Conservation (phyloP, 495 filamentous ascomycete species). For the Podospora pseudocomata region DNA sequence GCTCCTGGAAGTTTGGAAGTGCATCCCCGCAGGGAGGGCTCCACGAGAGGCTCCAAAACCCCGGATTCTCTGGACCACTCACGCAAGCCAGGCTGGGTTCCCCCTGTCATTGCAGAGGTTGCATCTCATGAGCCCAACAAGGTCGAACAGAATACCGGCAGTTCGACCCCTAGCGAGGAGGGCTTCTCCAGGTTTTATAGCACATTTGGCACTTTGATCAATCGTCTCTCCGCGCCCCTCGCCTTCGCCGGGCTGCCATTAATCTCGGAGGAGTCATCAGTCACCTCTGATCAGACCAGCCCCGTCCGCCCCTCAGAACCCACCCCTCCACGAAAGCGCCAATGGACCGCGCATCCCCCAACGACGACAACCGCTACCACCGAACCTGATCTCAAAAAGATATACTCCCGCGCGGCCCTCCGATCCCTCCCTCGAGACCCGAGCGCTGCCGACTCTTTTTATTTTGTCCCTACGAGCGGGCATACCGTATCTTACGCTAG, state of each 20-base stretch:
- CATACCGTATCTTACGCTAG: conserved; percentile 86
- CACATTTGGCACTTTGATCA: conserved; percentile 79
- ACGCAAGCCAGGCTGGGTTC: conserved; percentile 44
- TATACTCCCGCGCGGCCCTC: conserved; percentile 79
- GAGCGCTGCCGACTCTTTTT: conserved; percentile 68
- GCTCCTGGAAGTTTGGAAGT: conserved; percentile 68
- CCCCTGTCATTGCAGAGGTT: conserved; percentile 34
- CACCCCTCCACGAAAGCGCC: conserved; percentile 38
- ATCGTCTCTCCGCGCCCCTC: conserved; percentile 76
- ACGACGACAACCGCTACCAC: conserved; percentile 31
- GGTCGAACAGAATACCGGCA: not conserved
- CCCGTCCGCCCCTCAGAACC: conserved; percentile 30
- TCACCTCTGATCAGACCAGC: conserved; percentile 12
- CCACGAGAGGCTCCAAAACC: conserved; percentile 36
- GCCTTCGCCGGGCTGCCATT: conserved; percentile 90
- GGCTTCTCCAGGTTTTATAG: conserved; percentile 86
- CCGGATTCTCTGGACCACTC: conserved; percentile 31
- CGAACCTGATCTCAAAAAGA: conserved; percentile 70
- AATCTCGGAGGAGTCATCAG: conserved; percentile 47
- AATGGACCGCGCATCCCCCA: conserved; percentile 24
- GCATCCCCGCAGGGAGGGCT: conserved; percentile 47
- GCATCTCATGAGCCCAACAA: conserved; percentile 19
- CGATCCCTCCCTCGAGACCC: conserved; percentile 52
- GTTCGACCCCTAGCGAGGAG: conserved; percentile 55
- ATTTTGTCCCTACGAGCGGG: conserved; percentile 87